A percentile compares a stretch with the other conserved stretches of the same genome.
Evolutionary conservation across 331 rosid species (phyloP).

Genomic region (Dryas integrifolia): DNA sequence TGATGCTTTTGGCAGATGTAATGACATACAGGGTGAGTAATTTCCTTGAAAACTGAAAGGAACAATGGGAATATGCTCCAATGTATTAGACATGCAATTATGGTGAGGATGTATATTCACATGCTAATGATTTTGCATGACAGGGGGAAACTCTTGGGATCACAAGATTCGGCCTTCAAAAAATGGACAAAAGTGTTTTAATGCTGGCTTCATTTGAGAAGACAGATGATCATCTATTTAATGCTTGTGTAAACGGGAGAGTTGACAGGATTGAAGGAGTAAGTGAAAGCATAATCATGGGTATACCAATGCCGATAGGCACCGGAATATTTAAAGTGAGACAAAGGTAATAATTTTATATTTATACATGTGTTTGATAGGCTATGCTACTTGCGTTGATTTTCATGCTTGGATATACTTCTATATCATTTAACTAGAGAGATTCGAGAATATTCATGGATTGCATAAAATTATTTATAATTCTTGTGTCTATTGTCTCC

Average conservation of each 20-base stretch:
- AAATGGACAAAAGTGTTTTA: slow-evolving; percentile 84
- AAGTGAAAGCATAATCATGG: slow-evolving; percentile 88
- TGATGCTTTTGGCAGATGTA: slow-evolving; percentile 93
- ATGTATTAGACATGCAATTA: background rate
- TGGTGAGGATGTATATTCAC: slow-evolving; percentile 14
- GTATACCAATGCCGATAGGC: slow-evolving; percentile 79
- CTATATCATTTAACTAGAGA: no score
- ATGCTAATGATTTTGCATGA: slow-evolving; percentile 12
- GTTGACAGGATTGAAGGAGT: slow-evolving; percentile 84
- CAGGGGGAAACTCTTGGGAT: slow-evolving; percentile 90
- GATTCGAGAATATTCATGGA: no score
- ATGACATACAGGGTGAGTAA: slow-evolving; percentile 80
- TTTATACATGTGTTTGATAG: background rate
- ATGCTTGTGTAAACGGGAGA: slow-evolving; percentile 66
- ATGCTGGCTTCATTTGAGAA: slow-evolving; percentile 95
- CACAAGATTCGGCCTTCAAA: slow-evolving; percentile 82
- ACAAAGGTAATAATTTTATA: slow-evolving; percentile 59
- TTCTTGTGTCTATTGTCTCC: no score
- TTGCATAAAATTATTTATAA: no score
- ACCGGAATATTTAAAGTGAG: slow-evolving; percentile 78
- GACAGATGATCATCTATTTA: slow-evolving; percentile 75
- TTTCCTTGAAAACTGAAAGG: background rate
- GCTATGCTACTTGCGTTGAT: background rate
- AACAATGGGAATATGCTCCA: slow-evolving; percentile 1
- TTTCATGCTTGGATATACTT: no score